phyloP scores from a whole-genome alignment of 352 stramenopile species.

The Lagenidium giganteum region DNA sequence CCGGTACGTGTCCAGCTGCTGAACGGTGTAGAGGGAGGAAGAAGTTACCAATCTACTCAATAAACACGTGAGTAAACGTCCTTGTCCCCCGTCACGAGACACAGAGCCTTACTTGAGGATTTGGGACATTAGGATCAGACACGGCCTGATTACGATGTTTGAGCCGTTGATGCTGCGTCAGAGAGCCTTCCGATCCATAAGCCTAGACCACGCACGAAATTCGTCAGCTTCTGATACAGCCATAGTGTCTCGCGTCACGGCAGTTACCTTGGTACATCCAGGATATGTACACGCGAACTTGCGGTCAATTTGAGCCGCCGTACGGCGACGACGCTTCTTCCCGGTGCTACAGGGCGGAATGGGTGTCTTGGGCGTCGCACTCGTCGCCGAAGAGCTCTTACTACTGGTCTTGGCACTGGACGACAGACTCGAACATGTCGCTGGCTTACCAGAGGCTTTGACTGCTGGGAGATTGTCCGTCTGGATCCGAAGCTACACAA shows the following conservation, averaged over 20 bases:
- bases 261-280: conserved; percentile 54
- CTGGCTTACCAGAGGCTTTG: conserved; percentile 11
- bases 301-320: conserved; percentile 75
- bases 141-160: conserved; percentile 53
- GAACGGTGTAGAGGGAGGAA: conserved; percentile 43
- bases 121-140: conserved; percentile 16
- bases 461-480: conserved; percentile 28
- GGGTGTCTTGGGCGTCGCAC: conserved; percentile 21
- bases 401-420: background rate
- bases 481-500: conserved; percentile 47
- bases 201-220: conserved; percentile 24
- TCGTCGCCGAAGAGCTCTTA: conserved; percentile 1
- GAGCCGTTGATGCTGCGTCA: conserved; percentile 76
- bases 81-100: background rate
- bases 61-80: conserved; percentile 10
- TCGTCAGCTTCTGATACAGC: background rate
- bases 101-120: conserved; percentile 21
- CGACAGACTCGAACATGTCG: conserved; percentile 16
- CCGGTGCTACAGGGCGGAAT: conserved; percentile 32
- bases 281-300: conserved; percentile 65
- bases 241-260: background rate
- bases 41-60: conserved; percentile 26
- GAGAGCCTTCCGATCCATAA: conserved; percentile 73
- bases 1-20: conserved; percentile 6
- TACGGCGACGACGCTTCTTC: conserved; percentile 72